phyloP scores from a whole-genome alignment of 768 basidiomycete species.

The Ramaria rubella region DNA sequence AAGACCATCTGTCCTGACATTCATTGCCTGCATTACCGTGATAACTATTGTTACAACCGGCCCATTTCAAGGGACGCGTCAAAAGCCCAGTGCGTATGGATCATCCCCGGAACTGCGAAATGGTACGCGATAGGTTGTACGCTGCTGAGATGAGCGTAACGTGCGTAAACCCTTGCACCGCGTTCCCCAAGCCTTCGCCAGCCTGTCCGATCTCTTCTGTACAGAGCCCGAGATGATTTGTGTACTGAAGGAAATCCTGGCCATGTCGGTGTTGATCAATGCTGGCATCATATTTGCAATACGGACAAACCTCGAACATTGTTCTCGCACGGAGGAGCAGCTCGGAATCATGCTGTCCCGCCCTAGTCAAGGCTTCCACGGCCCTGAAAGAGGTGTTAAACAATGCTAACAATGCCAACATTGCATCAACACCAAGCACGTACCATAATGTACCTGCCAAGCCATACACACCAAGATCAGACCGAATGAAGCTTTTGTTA shows the following conservation, averaged over 20 bases:
- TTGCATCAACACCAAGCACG: constrained; percentile 12
- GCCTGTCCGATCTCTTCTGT: constrained; percentile 82
- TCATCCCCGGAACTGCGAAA: constrained; percentile 2
- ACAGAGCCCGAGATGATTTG: constrained; percentile 83
- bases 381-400: constrained; percentile 57
- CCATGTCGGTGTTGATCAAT: not conserved
- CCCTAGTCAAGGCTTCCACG: constrained; percentile 83
- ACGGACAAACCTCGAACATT: constrained; percentile 77
- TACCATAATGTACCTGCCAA: constrained; percentile 54
- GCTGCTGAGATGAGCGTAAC: constrained; percentile 82
- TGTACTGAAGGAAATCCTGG: constrained; percentile 75
- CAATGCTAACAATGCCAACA: not conserved
- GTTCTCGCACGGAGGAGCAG: constrained; percentile 61
- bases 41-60: not conserved
- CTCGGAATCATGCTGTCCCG: constrained; percentile 66
- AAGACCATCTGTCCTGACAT: no score
- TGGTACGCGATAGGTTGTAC: constrained; percentile 72
- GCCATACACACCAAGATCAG: not conserved
- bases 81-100: not conserved
- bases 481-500: not conserved
- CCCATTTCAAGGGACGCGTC: not conserved
- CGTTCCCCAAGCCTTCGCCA: constrained; percentile 81
- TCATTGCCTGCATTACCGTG: no score
- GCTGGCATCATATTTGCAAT: no score
- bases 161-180: constrained; percentile 89